phyloP scores from a whole-genome alignment of 2,329 filamentous ascomycete species.

The Thelonectria olida region DNA sequence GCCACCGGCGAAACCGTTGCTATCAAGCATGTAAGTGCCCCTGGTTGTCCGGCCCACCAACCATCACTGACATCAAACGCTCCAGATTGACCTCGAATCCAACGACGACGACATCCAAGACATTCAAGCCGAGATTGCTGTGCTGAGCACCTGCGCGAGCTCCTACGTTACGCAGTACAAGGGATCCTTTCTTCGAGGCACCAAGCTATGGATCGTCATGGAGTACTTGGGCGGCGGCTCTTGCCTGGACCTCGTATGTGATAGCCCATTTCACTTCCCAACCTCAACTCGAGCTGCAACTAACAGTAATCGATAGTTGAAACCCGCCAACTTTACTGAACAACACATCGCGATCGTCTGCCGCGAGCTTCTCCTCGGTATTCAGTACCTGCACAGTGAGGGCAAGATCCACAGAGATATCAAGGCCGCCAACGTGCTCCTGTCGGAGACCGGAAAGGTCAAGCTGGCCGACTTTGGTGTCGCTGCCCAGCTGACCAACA shows the following conservation, averaged over 20 bases:
- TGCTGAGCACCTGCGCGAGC: constrained; percentile 93
- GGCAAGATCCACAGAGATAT: constrained; percentile 98
- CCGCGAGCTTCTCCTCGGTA: constrained; percentile 85
- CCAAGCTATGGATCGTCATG: constrained; percentile 99
- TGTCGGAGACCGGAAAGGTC: constrained; percentile 90
- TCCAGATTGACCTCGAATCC: constrained; percentile 95
- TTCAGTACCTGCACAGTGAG: constrained; percentile 92
- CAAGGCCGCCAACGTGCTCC: constrained; percentile 94
- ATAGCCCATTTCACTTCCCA: background rate
- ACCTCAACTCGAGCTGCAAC: constrained; percentile 1
- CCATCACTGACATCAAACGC: constrained; percentile 20
- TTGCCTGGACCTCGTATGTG: constrained; percentile 85
- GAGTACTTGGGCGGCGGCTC: constrained; percentile 96
- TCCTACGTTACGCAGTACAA: constrained; percentile 96
- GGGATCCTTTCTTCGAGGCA: constrained; percentile 92
- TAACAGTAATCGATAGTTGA: constrained; percentile 67
- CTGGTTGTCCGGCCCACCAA: constrained; percentile 27
- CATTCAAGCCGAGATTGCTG: constrained; percentile 96
- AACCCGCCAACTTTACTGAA: constrained; percentile 89
- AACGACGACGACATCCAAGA: constrained; percentile 98
- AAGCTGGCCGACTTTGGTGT: constrained; percentile 98
- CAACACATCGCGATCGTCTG: constrained; percentile 93
- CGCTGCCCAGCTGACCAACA: constrained; percentile 94
- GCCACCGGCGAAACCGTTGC: constrained; percentile 92
- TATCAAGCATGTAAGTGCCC: constrained; percentile 85